Evolutionary conservation across 768 basidiomycete species (phyloP), one percentile per base, ranked within the genome.

Genomic region (Gymnopilus dilepis): DNA sequence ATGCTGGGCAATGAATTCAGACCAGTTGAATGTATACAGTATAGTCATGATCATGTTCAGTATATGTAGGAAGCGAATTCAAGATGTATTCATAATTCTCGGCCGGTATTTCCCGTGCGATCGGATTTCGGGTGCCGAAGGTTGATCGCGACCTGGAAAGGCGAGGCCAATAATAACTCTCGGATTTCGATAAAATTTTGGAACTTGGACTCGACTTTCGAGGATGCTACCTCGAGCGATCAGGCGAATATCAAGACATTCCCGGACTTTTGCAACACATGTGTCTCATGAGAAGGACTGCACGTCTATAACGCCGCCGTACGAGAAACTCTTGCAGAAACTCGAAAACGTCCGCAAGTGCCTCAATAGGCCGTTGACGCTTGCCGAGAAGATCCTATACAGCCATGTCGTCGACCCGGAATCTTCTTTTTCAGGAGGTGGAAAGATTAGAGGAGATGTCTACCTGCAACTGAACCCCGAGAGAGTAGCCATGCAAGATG

Each of bases 321-420:
- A 97, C 76, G 62, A 83, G 2, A 74, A 76, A 40, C 81, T 99
- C 37, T 81, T 92, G 33, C 70, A 82, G 66, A 95, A 90, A 51
- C 84, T 97, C 58, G 79, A 84, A 56, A 76, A 76, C 55, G 92
- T 94, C 56, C 86, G 91, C 43, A 72, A 82, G 57, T 76, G 91
- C 45, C 82, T 99, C 66, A 81, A 86, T 66, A 81, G 89, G 56
- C 96, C 95, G 37, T 78, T 99, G 57, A 94, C 95, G 2, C 82
- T 99, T n/a, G 91, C 96, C 21, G 97, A 99, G 77, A 99, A 99
- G 82, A 96, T 99, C 42, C 82, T 99, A 30, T 99, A 97, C 77
- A 90, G 93, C 68, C 97, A 99, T 76, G 79, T 98, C 57, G 77
- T 86, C 64, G 85, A 97, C 67, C 93, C 94, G 4, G 85, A 89